Conservation (phyloP, 208 protist species). For the Blastocrithidia nonstop region DNA sequence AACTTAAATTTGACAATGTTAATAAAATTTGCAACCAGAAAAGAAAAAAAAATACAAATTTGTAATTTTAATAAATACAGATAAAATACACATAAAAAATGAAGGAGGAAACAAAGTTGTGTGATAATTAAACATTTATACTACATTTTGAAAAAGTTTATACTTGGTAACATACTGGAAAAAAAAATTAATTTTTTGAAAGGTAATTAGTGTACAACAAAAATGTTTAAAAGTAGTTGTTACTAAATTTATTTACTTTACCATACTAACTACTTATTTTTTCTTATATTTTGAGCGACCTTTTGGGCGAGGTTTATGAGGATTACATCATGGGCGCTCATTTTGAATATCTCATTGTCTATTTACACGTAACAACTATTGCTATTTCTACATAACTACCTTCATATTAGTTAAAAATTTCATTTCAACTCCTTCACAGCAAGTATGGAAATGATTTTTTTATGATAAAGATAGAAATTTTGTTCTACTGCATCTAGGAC, state of each 20-base stretch:
- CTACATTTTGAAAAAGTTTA: neutral
- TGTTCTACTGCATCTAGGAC: constrained; percentile 53
- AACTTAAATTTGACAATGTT: too few relatives aligned
- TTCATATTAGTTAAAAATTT: constrained; percentile 60
- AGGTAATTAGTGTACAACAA: neutral
- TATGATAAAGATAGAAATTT: constrained; percentile 39
- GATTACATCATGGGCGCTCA: constrained; percentile 58
- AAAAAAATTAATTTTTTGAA: neutral
- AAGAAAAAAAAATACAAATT: too few relatives aligned
- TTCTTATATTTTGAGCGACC: constrained; percentile 81
- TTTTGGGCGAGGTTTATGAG: constrained; percentile 70
- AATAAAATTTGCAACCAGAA: too few relatives aligned
- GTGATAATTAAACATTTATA: neutral
- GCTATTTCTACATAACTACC: constrained; percentile 65
- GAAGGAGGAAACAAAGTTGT: too few relatives aligned
- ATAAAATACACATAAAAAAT: too few relatives aligned
- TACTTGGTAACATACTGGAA: too few relatives aligned
- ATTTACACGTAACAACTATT: constrained; percentile 24
- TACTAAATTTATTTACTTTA: neutral
- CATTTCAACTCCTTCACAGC: constrained; percentile 69
- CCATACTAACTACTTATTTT: too few relatives aligned
- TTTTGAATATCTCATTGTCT: constrained; percentile 75
- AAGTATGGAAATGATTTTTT: constrained; percentile 66
- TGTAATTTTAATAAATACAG: too few relatives aligned
- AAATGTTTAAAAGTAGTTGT: constrained; percentile 1